Evolutionary conservation across 768 basidiomycete species (phyloP).

Genomic region (Naganishia antarctica): DNA sequence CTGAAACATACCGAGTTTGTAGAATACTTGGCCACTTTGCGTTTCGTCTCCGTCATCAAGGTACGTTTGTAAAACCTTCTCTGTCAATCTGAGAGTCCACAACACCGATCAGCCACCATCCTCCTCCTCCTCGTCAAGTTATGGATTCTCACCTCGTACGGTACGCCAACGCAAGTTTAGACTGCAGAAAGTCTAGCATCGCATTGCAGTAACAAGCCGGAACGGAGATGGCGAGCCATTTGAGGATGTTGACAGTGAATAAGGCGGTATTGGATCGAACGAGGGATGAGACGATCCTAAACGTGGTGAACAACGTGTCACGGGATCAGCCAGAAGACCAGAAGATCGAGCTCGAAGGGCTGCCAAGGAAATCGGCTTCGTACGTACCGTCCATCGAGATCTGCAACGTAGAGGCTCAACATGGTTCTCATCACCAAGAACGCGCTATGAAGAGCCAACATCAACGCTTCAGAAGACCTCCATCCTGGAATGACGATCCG

Average conservation of each 20-base stretch:
- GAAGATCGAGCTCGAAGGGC: too few relatives aligned
- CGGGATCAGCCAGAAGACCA: too few relatives aligned
- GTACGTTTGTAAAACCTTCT: slow-evolving; percentile 75
- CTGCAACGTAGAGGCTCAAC: slow-evolving; percentile 88
- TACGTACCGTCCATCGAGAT: slow-evolving; percentile 72
- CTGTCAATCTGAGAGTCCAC: slow-evolving; percentile 58
- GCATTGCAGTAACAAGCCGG: slow-evolving; percentile 55
- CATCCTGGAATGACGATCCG: slow-evolving; percentile 82
- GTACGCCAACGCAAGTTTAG: slow-evolving; percentile 59
- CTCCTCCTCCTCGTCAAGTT: neutral
- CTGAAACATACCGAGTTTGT: slow-evolving; percentile 70
- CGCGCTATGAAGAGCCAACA: slow-evolving; percentile 81
- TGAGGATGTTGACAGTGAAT: slow-evolving; percentile 77
- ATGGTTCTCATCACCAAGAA: slow-evolving; percentile 84
- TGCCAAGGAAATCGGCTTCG: too few relatives aligned
- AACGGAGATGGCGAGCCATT: slow-evolving; percentile 86
- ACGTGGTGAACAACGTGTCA: too few relatives aligned
- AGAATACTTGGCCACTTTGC: slow-evolving; percentile 76
- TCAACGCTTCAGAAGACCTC: slow-evolving; percentile 77
- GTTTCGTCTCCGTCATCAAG: slow-evolving; percentile 67
- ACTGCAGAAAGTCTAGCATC: slow-evolving; percentile 89
- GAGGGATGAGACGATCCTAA: slow-evolving; percentile 89
- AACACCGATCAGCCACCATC: neutral
- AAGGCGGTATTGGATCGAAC: slow-evolving; percentile 74
- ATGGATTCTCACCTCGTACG: slow-evolving; percentile 34